Percentiles rank a stretch among this genome's conserved stretches.
Conservation (phyloP, 768 basidiomycete species). For the Tubosaeta sp. region DNA sequence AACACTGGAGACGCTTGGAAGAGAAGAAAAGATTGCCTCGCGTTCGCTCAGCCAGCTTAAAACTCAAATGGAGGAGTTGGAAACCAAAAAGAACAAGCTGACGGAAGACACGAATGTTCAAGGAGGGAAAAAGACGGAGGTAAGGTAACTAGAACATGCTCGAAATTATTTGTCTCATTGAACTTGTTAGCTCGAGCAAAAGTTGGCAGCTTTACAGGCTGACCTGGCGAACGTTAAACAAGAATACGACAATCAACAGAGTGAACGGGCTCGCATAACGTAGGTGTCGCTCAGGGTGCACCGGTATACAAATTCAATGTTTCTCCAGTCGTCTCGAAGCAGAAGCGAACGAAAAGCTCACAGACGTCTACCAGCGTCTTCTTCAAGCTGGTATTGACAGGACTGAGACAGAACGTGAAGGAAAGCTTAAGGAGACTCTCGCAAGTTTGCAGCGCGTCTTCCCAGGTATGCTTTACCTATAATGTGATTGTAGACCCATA, state of each 20-base stretch:
- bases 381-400: conserved; percentile 87
- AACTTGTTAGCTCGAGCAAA: conserved; percentile 49
- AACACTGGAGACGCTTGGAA: conserved; percentile 68
- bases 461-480: conserved; percentile 50
- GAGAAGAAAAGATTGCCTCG: conserved; percentile 74
- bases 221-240: conserved; percentile 67
- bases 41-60: conserved; percentile 62
- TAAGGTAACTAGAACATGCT: conserved; percentile 16
- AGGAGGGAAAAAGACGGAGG: conserved; percentile 55
- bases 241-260: conserved; percentile 80
- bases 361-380: conserved; percentile 75
- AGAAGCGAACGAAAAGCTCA: conserved; percentile 89
- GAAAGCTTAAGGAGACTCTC: conserved; percentile 80
- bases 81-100: conserved; percentile 54
- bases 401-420: conserved; percentile 82
- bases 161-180: not conserved
- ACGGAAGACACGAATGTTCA: conserved; percentile 49
- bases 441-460: conserved; percentile 83
- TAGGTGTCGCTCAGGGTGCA: conserved; percentile 26
- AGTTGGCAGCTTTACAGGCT: conserved; percentile 47
- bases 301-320: not conserved
- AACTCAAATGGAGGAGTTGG: conserved; percentile 65
- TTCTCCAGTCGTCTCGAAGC: conserved; percentile 74
- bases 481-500: not conserved
- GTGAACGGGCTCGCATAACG: conserved; percentile 78